A percentile compares a stretch with the other conserved stretches of the same genome.
Conservation (phyloP, 345 rosid species). For the Erysimum cheiranthoides region DNA sequence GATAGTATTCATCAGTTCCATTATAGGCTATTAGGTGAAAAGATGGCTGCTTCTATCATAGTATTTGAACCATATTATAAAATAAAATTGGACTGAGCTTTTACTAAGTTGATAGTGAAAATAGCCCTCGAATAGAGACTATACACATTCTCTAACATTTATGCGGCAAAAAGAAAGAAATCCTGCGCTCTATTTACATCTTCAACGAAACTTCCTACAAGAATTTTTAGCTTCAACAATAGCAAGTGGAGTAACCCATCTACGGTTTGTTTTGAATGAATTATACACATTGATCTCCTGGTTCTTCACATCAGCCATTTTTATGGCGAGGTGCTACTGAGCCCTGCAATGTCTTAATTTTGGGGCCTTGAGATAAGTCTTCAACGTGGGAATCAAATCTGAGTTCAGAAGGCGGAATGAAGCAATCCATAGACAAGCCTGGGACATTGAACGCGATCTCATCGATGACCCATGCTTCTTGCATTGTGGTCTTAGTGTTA, state of each 20-base stretch:
- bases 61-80: conserved; percentile 2
- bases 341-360: conserved; percentile 43
- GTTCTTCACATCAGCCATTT: conserved; percentile 40
- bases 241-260: conserved; percentile 33
- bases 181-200: conserved; percentile 40
- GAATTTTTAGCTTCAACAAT: conserved; percentile 27
- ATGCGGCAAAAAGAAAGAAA: conserved; percentile 20
- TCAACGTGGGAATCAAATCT: conserved; percentile 57
- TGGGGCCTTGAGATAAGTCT: conserved; percentile 59
- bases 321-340: conserved; percentile 27
- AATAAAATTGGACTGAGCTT: conserved; percentile 9
- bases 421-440: conserved; percentile 71
- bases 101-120: conserved; percentile 19
- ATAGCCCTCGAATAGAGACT: conserved; percentile 5
- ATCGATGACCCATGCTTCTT: conserved; percentile 80
- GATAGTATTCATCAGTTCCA: background rate
- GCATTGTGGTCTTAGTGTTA: conserved; percentile 71
- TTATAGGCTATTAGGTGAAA: background rate
- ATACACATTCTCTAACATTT: conserved; percentile 23
- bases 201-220: conserved; percentile 42
- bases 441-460: conserved; percentile 75
- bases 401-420: conserved; percentile 76
- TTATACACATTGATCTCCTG: conserved; percentile 34
- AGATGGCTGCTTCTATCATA: conserved; percentile 1
- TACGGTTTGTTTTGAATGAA: conserved; percentile 21